A percentile compares a stretch with the other conserved stretches of the same genome.
phyloP scores from a whole-genome alignment of 169 alveolate species.

The Condylostoma magnum region DNA sequence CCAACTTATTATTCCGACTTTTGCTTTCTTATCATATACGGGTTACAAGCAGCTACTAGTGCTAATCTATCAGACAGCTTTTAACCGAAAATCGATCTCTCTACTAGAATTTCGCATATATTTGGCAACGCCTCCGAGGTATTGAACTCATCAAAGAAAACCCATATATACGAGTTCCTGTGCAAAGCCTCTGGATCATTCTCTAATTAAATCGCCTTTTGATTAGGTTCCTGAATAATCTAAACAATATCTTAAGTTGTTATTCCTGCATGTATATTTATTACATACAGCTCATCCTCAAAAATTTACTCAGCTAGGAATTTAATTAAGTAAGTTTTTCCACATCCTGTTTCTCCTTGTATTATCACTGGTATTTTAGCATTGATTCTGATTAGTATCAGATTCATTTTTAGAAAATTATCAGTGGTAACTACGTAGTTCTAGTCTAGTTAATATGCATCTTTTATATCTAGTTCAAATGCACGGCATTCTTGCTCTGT shows the following conservation, averaged over 20 bases:
- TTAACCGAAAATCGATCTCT: constrained; percentile 30
- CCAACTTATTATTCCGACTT: no score
- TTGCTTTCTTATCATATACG: constrained; percentile 36
- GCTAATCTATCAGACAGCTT: constrained; percentile 28
- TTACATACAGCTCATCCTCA: constrained; percentile 9
- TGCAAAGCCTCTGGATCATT: no score
- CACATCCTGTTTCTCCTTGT: constrained; percentile 75
- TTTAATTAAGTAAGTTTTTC: constrained; percentile 42
- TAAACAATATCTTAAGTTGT: constrained; percentile 29
- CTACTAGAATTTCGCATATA: constrained; percentile 41
- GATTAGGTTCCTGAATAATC: background rate
- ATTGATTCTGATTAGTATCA: constrained; percentile 48
- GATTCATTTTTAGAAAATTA: constrained; percentile 56
- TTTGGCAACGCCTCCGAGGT: constrained; percentile 31
- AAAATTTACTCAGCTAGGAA: constrained; percentile 13
- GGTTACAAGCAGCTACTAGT: constrained; percentile 59
- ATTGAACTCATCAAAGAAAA: constrained; percentile 60
- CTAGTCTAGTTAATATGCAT: no score
- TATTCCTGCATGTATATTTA: constrained; percentile 56
- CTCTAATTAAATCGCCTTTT: no score
- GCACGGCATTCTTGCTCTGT: no score
- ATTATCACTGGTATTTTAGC: constrained; percentile 54
- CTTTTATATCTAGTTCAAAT: no score
- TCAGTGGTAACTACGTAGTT: constrained; percentile 36
- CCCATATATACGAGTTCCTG: no score